Conservation (phyloP, 441 rosid species). For the Erysimum cheiri region DNA sequence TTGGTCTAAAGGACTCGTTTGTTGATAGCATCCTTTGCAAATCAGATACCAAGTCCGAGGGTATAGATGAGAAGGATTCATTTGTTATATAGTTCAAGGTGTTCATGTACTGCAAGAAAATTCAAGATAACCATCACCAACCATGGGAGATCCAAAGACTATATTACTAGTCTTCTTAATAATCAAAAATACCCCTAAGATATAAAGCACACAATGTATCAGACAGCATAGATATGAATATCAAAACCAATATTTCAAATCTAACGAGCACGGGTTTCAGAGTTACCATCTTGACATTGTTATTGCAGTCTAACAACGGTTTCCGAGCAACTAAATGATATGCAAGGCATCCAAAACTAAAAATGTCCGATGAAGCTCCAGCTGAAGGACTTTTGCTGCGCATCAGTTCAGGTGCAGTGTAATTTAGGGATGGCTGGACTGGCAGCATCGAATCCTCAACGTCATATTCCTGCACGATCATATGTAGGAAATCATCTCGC, state of each 20-base stretch:
- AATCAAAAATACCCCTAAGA: background rate
- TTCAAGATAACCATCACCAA: conserved; percentile 26
- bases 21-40: conserved; percentile 88
- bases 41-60: conserved; percentile 78
- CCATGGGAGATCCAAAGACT: background rate
- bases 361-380: conserved; percentile 81
- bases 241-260: conserved; percentile 6
- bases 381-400: conserved; percentile 71
- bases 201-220: conserved; percentile 11
- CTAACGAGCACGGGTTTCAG: background rate
- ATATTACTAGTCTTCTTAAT: background rate
- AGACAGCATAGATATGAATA: conserved; percentile 5
- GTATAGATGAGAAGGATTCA: conserved; percentile 84
- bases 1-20: conserved; percentile 83
- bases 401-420: conserved; percentile 94
- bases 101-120: conserved; percentile 81
- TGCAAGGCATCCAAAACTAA: conserved; percentile 93
- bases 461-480: conserved; percentile 79
- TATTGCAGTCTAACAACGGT: conserved; percentile 90
- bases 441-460: conserved; percentile 92
- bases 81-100: conserved; percentile 86
- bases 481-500: background rate
- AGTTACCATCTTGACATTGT: conserved; percentile 95
- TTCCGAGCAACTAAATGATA: conserved; percentile 88
- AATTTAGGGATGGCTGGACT: conserved; percentile 88